Percentiles rank a stretch among this genome's conserved stretches.
Evolutionary conservation across 2,329 filamentous ascomycete genomes (phyloP).

Genomic region (Colletotrichum tropicale): DNA sequence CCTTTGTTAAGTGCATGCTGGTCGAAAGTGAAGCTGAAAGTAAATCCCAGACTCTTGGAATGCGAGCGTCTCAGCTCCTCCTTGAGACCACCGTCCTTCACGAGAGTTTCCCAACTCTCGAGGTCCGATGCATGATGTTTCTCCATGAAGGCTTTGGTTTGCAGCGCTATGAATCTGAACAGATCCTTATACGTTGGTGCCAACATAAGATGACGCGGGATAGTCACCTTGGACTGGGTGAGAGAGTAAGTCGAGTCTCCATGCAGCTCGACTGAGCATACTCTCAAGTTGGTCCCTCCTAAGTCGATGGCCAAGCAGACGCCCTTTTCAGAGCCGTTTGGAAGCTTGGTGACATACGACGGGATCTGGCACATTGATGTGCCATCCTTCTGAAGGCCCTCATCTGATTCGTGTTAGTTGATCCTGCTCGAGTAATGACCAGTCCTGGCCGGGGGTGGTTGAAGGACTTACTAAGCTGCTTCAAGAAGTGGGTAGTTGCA

Average conservation of each 20-base stretch:
- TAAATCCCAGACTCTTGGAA: conserved; percentile 30
- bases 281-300: conserved; percentile 37
- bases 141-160: conserved; percentile 72
- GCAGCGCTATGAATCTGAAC: conserved; percentile 75
- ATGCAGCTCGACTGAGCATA: conserved; percentile 42
- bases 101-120: background rate
- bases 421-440: background rate
- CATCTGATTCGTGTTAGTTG: conserved; percentile 44
- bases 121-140: conserved; percentile 50
- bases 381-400: conserved; percentile 33
- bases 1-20: conserved; percentile 74
- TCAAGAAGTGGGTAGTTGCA: conserved; percentile 21
- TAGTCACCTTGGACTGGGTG: conserved; percentile 56
- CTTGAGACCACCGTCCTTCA: background rate
- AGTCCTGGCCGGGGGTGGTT: background rate
- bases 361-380: conserved; percentile 65
- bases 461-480: conserved; percentile 23
- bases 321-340: conserved; percentile 78
- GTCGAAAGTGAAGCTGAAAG: conserved; percentile 72
- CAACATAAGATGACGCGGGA: conserved; percentile 26
- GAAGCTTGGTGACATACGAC: conserved; percentile 77
- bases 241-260: conserved; percentile 73
- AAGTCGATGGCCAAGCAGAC: conserved; percentile 35
- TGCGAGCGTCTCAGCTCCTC: background rate
- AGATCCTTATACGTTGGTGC: conserved; percentile 55